These are phyloP conservation scores for Colletotrichum liriopes DNA, from an alignment of 2,329 filamentous ascomycete species.

Conservation along the genomic window DNA sequence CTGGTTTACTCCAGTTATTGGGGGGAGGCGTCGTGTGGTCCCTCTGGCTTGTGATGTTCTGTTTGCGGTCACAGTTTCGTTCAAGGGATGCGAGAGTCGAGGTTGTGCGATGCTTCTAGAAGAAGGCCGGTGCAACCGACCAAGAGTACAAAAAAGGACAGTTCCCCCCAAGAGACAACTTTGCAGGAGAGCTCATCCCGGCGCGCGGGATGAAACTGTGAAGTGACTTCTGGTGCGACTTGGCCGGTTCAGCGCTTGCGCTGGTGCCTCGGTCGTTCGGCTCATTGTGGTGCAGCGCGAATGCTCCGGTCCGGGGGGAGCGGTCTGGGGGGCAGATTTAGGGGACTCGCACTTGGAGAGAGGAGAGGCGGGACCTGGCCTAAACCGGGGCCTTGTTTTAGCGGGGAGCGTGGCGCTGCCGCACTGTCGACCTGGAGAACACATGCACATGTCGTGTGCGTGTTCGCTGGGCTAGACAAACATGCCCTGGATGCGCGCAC, in stretches of 20 bases:
- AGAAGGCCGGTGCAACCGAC: not conserved
- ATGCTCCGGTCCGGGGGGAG: not conserved
- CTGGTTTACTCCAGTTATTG: not conserved
- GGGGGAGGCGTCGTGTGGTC: not conserved
- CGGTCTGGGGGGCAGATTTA: not conserved
- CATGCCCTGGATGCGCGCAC: not conserved
- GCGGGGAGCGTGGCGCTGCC: conserved; percentile 10
- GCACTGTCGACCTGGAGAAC: not conserved
- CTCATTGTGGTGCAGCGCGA: conserved; percentile 29
- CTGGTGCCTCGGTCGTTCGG: conserved; percentile 43
- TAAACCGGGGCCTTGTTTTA: conserved; percentile 5
- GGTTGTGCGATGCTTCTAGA: not conserved
- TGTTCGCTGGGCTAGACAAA: not conserved
- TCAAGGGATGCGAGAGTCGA: not conserved
- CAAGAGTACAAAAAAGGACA: conserved; percentile 16
- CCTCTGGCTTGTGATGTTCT: conserved; percentile 6
- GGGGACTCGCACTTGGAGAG: not conserved
- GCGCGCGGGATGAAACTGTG: conserved; percentile 24
- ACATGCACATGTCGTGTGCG: conserved; percentile 2
- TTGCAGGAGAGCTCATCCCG: conserved; percentile 22
- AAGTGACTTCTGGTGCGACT: not conserved
- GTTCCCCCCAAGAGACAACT: not conserved
- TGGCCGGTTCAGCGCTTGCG: not conserved
- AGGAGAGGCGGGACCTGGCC: not conserved
- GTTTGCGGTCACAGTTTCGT: not conserved